These are phyloP conservation scores for Lasiodiplodia sp. DNA, from an alignment of 2,329 filamentous ascomycete species.

Conservation along the genomic window DNA sequence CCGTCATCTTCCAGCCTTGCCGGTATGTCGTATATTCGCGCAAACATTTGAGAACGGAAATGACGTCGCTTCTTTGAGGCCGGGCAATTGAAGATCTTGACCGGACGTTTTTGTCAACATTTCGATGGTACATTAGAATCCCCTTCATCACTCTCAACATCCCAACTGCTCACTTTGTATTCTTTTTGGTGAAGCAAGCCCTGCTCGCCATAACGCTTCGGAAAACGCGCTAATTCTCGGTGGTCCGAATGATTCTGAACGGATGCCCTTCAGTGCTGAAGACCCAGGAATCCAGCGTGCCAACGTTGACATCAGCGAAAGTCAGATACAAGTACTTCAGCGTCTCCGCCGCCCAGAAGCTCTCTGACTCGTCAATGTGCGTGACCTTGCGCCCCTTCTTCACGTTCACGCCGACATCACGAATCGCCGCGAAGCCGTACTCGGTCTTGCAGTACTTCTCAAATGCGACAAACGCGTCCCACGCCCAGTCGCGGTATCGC, in stretches of 20 bases:
- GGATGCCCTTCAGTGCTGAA: conserved; percentile 54
- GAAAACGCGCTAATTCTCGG: neutral
- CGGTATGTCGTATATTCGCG: neutral
- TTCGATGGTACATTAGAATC: neutral
- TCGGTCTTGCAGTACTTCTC: conserved; percentile 48
- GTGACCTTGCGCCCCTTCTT: conserved; percentile 33
- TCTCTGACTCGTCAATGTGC: conserved; percentile 49
- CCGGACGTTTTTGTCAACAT: neutral
- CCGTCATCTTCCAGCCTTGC: neutral
- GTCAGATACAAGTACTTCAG: conserved; percentile 52
- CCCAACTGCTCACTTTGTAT: too few species aligned
- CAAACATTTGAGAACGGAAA: neutral
- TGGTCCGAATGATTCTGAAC: conserved; percentile 46
- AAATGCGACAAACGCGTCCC: conserved; percentile 49
- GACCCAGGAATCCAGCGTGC: conserved; percentile 51
- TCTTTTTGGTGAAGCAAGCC: neutral
- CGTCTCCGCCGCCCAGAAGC: conserved; percentile 51
- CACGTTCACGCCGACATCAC: conserved; percentile 41
- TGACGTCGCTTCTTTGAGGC: neutral
- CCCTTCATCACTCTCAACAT: neutral
- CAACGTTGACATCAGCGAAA: conserved; percentile 45
- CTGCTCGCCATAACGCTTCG: neutral
- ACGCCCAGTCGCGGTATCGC: conserved; percentile 51
- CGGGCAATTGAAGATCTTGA: neutral
- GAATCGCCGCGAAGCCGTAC: conserved; percentile 48